Base-by-base conservation (phyloP, 2,329 filamentous ascomycete species). In the Colletotrichum aenigma region DNA sequence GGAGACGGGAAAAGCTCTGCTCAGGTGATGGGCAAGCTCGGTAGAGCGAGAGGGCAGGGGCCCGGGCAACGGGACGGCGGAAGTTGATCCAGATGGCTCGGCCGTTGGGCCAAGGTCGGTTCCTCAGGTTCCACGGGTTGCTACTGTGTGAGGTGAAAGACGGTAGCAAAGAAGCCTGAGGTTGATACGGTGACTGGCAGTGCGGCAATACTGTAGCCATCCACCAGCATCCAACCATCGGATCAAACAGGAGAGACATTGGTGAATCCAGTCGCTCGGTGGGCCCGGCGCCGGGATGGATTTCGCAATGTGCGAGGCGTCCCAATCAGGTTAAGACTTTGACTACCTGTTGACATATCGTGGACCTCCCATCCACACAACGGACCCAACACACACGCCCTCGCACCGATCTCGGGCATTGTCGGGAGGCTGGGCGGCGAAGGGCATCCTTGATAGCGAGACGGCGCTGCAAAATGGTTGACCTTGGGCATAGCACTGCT, bases 1-100 rank as follows among this genome's bases (percentile, higher is more conserved):
- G 82, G 79, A 72, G 61, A 48, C 62, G 74, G 81, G 80, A 83
- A 81, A 81, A 81, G 81, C 81, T 76, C 74, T 75, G 71, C 74
- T 76, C 74, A 76, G 74, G 74, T 76, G 74, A 76, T 65, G 74
- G 73, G 74, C 74, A 65, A 75, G 75, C 76, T 77, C 76, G 76
- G 76, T 75, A 77, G 76, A 75, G 66, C 28, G 72, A 74, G 72
- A 69, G 70, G 75, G 75, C 68, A 71, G 71, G 76, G 75, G 72
- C 68, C 77, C 72, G 69, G 77, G 69, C 77, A 71, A 77, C 77
- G 72, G 76, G 76, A 78, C 72, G 76, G 73, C 76, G 76, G 76
- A 77, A 75, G 75, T 72, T 71, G 71, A 78, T 77, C 71, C 72
- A 77, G 76, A 77, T 71, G 72, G 67, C 68, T 77, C 75, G 75